Percentiles rank a stretch among this genome's conserved stretches.
Conservation (phyloP, 2,329 filamentous ascomycete species). For the Gaeumannomyces tritici region DNA sequence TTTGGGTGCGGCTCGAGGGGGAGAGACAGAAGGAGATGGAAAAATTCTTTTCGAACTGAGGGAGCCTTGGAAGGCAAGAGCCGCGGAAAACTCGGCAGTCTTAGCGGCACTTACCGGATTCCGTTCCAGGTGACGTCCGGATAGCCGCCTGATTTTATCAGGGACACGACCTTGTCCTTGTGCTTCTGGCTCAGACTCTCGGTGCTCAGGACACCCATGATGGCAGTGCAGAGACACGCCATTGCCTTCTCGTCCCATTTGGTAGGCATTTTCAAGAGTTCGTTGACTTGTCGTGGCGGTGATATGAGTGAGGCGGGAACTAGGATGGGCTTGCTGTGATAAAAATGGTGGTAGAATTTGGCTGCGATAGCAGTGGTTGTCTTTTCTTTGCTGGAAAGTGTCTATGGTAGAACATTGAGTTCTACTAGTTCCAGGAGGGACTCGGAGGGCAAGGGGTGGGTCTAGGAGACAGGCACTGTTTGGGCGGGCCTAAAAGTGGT, state of each 20-base stretch:
- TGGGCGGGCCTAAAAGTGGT: no score
- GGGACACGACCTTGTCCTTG: conserved; percentile 12
- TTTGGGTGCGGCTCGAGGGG: not conserved
- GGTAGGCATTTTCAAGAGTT: conserved; percentile 13
- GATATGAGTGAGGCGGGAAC: not conserved
- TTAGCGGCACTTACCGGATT: conserved; percentile 20
- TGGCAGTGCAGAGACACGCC: conserved; percentile 17
- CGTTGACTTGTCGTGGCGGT: not conserved
- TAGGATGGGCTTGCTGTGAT: not conserved
- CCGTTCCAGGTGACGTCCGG: conserved; percentile 22
- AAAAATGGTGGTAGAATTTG: not conserved
- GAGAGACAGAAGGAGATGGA: not conserved
- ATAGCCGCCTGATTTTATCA: conserved; percentile 14
- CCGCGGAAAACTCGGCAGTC: no score
- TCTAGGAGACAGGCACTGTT: no score
- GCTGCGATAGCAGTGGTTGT: not conserved
- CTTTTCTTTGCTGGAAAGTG: not conserved
- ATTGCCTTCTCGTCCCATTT: conserved; percentile 18
- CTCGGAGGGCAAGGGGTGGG: not conserved
- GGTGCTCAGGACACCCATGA: conserved; percentile 11
- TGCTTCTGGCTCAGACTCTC: conserved; percentile 12
- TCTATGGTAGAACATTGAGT: not conserved
- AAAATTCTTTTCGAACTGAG: not conserved
- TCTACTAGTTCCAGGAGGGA: not conserved
- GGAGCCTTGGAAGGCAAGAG: not conserved